Conservation (phyloP, 176 grass and related monocot species). For the Oryza punctata region DNA sequence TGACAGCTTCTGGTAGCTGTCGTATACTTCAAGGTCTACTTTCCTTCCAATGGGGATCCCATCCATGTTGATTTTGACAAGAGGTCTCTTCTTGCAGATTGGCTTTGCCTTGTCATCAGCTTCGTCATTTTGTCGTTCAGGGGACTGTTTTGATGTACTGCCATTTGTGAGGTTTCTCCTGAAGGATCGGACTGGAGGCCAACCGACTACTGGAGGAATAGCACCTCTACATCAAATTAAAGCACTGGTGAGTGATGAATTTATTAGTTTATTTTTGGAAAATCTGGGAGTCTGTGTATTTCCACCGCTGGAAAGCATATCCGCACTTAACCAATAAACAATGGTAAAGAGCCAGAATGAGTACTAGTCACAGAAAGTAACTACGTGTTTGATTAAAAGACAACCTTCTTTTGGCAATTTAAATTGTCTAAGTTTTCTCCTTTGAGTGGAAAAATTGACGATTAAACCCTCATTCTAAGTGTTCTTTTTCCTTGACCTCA, state of each 20-base stretch:
- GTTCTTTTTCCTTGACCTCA: no score
- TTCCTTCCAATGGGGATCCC: slow-evolving; percentile 96
- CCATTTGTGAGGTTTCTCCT: slow-evolving; percentile 76
- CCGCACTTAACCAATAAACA: slow-evolving; percentile 6
- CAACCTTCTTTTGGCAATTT: slow-evolving; percentile 18
- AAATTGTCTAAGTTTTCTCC: not conserved
- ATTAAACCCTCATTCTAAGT: not conserved
- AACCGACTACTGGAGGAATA: slow-evolving; percentile 77
- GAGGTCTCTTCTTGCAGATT: slow-evolving; percentile 51
- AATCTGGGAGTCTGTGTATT: not conserved
- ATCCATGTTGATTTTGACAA: slow-evolving; percentile 99
- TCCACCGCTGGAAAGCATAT: not conserved
- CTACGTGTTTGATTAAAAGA: slow-evolving; percentile 24
- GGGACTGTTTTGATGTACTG: slow-evolving; percentile 61
- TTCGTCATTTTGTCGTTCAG: slow-evolving; percentile 49
- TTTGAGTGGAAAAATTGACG: not conserved
- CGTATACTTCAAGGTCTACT: slow-evolving; percentile 57
- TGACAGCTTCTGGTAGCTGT: slow-evolving; percentile 67
- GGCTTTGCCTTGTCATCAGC: slow-evolving; percentile 32
- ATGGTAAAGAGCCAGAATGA: not conserved
- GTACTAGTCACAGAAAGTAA: slow-evolving; percentile 20
- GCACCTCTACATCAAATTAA: slow-evolving; percentile 49
- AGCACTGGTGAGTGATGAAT: not conserved
- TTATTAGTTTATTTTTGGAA: not conserved
- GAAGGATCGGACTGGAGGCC: slow-evolving; percentile 88